phyloP scores from a whole-genome alignment of 495 filamentous ascomycete species.

The Penicillium argentinense region DNA sequence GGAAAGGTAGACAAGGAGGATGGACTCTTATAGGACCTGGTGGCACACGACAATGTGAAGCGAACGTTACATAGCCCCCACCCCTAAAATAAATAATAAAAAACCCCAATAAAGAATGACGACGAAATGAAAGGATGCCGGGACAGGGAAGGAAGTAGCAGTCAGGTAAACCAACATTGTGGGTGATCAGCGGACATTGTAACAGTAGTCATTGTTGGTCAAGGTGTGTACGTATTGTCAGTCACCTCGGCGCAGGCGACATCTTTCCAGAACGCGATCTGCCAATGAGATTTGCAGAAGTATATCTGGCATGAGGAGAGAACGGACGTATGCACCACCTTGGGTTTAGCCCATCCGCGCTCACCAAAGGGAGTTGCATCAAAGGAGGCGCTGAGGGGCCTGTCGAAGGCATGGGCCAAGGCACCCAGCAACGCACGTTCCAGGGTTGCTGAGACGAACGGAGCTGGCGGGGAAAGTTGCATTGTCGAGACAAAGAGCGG shows the following conservation, averaged over 20 bases:
- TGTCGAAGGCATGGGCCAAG: slow-evolving; percentile 5
- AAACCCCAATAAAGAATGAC: neutral
- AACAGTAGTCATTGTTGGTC: slow-evolving; percentile 12
- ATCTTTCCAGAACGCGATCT: slow-evolving; percentile 12
- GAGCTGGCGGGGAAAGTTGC: slow-evolving; percentile 4
- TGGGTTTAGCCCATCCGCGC: slow-evolving; percentile 6
- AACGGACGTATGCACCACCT: slow-evolving; percentile 16
- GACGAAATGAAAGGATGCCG: neutral
- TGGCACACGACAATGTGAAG: slow-evolving; percentile 19
- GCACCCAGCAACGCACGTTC: slow-evolving; percentile 5
- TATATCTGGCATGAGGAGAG: slow-evolving; percentile 17
- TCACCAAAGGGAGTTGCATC: slow-evolving; percentile 8
- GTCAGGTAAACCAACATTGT: neutral
- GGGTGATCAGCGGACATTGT: slow-evolving; percentile 12
- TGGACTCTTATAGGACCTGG: slow-evolving; percentile 21
- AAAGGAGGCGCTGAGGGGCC: neutral
- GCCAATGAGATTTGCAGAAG: slow-evolving; percentile 12
- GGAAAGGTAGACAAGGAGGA: slow-evolving; percentile 10
- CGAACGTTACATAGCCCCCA: slow-evolving; percentile 17
- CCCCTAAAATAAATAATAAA: neutral
- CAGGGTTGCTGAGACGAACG: slow-evolving; percentile 24
- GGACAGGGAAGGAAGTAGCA: neutral
- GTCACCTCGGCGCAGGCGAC: slow-evolving; percentile 16
- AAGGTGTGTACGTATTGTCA: slow-evolving; percentile 6
- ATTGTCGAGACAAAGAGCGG: slow-evolving; percentile 7